Evolutionary conservation across 176 grass and related monocot genomes (phyloP).

Genomic region (maize (Zea mays)): DNA sequence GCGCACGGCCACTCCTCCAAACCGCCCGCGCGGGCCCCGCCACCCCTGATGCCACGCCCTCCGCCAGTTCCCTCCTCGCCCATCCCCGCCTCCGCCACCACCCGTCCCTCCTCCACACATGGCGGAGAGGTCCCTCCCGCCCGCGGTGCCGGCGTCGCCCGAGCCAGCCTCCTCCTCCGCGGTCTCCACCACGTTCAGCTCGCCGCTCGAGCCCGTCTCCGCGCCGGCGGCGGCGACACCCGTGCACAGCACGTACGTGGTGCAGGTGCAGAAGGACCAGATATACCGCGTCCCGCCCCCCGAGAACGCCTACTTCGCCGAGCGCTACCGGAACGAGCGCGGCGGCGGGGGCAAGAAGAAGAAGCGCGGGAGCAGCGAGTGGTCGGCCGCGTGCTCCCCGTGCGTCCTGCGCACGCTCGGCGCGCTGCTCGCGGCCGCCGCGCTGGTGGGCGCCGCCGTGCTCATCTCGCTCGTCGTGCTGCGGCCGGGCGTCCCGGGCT

Average conservation of each 20-base stretch:
- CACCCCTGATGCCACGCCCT: constrained; percentile 42
- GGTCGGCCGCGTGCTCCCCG: constrained; percentile 17
- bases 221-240: not conserved
- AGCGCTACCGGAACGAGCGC: constrained; percentile 59
- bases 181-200: constrained; percentile 35
- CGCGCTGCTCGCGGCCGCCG: not conserved
- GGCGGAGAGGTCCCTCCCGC: constrained; percentile 71
- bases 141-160: constrained; percentile 24
- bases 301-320: constrained; percentile 74
- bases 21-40: constrained; percentile 23
- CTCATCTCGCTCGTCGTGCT: constrained; percentile 37
- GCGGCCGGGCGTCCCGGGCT: constrained; percentile 50
- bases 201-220: constrained; percentile 31
- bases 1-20: constrained; percentile 37
- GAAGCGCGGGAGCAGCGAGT: not conserved
- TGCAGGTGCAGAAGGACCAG: constrained; percentile 87
- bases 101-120: constrained; percentile 37
- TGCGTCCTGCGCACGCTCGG: constrained; percentile 35
- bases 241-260: constrained; percentile 59
- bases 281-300: constrained; percentile 87
- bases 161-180: constrained; percentile 25
- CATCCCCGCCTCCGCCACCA: not conserved
- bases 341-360: not conserved
- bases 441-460: constrained; percentile 29
- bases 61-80: constrained; percentile 19